A percentile compares a stretch with the other conserved stretches of the same genome.
Conservation (phyloP, 2,329 filamentous ascomycete species). For the Botrytis deweyae region DNA sequence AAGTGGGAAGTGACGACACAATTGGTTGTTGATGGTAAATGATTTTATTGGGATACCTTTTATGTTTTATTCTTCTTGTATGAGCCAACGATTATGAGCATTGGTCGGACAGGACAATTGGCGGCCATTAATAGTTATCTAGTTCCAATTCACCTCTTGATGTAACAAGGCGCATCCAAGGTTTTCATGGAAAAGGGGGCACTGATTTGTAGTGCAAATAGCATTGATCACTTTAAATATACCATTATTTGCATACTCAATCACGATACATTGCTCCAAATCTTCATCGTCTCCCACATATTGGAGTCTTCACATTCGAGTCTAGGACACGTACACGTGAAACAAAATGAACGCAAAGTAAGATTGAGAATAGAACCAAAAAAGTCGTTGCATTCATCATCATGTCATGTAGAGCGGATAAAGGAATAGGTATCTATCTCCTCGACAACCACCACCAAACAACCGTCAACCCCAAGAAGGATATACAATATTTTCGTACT, state of each 20-base stretch:
- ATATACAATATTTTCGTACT: slow-evolving; percentile 13
- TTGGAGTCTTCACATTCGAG: not conserved
- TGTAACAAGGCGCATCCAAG: not conserved
- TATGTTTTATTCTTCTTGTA: not conserved
- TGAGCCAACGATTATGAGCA: not conserved
- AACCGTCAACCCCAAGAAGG: not conserved
- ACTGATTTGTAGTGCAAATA: not conserved
- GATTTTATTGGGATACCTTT: not conserved
- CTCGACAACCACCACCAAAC: not conserved
- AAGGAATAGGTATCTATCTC: slow-evolving; percentile 9
- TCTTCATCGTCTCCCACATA: not conserved
- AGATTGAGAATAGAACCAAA: not conserved
- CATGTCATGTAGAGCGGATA: slow-evolving; percentile 2
- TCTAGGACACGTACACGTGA: not conserved
- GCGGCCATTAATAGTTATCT: not conserved
- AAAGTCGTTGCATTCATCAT: slow-evolving; percentile 19
- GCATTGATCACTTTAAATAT: not conserved
- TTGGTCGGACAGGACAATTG: no score
- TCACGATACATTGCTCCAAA: not conserved
- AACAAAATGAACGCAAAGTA: no score
- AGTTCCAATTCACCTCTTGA: not conserved
- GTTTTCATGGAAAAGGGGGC: not conserved
- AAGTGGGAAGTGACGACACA: slow-evolving; percentile 94
- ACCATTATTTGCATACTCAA: not conserved
- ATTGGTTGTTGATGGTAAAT: slow-evolving; percentile 46